Base-by-base conservation (phyloP, 2,329 filamentous ascomycete species). In the Fusarium pilosicola region DNA sequence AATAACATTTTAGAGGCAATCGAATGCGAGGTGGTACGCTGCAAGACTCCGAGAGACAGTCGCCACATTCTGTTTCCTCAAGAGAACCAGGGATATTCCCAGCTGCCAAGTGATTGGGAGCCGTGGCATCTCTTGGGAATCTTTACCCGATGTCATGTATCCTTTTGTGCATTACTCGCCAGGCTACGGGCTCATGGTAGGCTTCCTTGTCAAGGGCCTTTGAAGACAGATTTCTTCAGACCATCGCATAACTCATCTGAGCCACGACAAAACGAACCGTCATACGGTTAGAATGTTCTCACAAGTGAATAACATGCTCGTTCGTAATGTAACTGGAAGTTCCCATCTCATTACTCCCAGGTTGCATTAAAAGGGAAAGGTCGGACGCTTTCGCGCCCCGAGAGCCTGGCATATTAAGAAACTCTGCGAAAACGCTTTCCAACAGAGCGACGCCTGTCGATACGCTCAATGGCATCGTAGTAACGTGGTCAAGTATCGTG, bases 201-300 rank as follows among this genome's bases (percentile, higher is more conserved):
- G 9, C 14, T 24, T 42, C 14, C 22, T 17, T n/a, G 5, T 17
- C 9, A 42, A 42, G 9, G 22, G 9, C 6, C 22, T n/a, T 17
- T 17, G 6, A 24, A 11, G 14, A 42, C n/a, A 15, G 14, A 9
- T 17, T 42, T 42, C 41, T 42, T n/a, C 14, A 7, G 14, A 17
- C 41, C 14, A 42, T 42, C 22, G 22, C 14, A 15, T 14, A 17
- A 42, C 22, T n/a, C 22, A 42, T 17, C 22, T 5, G 9, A n/a
- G 6, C 41, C 22, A n/a, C 22, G 4, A n/a, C 7, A 41, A n/a
- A 41, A 4, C 39, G 39, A n/a, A 41, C 13, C 5, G 7, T 6
- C 13, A 41, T 8, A n/a, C 39, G 13, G 8, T 8, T 1, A 15
- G 3, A 0, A 34, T 1, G 32, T 15, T 15, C 14, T 34, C 14